Evolutionary conservation across 1,284 basidiomycete species (phyloP).

Genomic region (Spongiforma sp.): DNA sequence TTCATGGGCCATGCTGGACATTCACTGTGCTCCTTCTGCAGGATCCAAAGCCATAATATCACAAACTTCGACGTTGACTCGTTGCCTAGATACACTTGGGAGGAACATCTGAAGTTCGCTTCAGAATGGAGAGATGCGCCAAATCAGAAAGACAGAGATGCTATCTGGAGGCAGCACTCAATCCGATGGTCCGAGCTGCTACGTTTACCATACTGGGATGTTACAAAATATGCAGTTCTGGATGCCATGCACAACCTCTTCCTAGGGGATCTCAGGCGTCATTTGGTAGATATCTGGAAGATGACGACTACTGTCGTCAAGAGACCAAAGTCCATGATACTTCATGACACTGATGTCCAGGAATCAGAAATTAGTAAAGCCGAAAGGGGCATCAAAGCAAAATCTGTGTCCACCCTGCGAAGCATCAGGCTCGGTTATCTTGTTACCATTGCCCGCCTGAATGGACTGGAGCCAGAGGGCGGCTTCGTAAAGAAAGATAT

Average conservation of each 20-base stretch:
- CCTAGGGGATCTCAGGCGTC: neutral
- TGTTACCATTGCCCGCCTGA: no score
- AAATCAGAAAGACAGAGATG: neutral
- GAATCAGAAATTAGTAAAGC: no score
- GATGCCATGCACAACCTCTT: neutral
- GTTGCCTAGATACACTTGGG: neutral
- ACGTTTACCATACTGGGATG: neutral
- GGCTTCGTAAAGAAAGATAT: no score
- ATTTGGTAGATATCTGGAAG: neutral
- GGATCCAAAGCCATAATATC: neutral
- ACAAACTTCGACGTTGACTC: neutral
- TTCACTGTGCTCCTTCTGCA: neutral
- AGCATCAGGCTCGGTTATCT: no score
- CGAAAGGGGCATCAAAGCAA: no score
- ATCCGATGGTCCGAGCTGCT: neutral
- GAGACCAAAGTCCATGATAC: no score
- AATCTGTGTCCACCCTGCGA: no score
- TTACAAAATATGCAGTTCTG: neutral
- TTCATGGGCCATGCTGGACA: neutral
- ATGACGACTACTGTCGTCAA: no score
- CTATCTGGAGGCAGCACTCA: neutral
- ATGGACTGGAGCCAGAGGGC: no score
- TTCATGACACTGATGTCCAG: no score
- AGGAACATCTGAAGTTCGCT: neutral
- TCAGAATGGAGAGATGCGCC: neutral